Percentiles rank a stretch among this genome's conserved stretches.
Evolutionary conservation across 306 rosid genomes (phyloP).

Genomic region (Medicago lupulina): DNA sequence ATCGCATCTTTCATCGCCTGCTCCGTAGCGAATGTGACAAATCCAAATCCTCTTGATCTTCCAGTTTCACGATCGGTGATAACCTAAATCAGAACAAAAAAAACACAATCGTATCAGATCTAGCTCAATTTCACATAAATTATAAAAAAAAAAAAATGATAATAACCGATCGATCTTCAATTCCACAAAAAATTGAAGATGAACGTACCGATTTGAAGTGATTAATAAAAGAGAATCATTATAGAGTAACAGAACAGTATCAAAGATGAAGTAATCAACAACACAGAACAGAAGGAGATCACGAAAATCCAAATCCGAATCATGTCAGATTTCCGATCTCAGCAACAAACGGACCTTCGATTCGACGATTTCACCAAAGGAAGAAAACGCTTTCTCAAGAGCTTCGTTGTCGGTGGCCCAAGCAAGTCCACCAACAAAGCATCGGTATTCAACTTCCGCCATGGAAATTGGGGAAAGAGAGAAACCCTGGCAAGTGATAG

Average conservation of each 20-base stretch:
- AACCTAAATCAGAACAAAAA: constrained; percentile 48
- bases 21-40: constrained; percentile 81
- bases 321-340: constrained; percentile 79
- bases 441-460: constrained; percentile 81
- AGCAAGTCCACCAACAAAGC: constrained; percentile 98
- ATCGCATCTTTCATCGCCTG: constrained; percentile 81
- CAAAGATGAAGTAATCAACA: constrained; percentile 68
- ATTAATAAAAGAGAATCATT: constrained; percentile 70
- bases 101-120: constrained; percentile 15
- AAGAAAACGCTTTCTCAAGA: constrained; percentile 72
- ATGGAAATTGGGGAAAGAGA: no score
- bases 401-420: constrained; percentile 94
- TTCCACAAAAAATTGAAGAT: constrained; percentile 64
- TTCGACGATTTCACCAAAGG: constrained; percentile 77
- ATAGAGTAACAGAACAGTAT: constrained; percentile 75
- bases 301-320: constrained; percentile 68
- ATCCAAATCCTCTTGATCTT: constrained; percentile 91
- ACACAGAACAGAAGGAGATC: no score
- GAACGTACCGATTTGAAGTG: constrained; percentile 91
- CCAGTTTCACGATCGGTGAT: constrained; percentile 96
- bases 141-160: not conserved
- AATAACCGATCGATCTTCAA: not conserved
- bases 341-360: constrained; percentile 98
- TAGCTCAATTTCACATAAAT: not conserved
- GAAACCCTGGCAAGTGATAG: not conserved